Conservation (phyloP, 768 basidiomycete genomes). For the Suillus cothurnatus region DNA sequence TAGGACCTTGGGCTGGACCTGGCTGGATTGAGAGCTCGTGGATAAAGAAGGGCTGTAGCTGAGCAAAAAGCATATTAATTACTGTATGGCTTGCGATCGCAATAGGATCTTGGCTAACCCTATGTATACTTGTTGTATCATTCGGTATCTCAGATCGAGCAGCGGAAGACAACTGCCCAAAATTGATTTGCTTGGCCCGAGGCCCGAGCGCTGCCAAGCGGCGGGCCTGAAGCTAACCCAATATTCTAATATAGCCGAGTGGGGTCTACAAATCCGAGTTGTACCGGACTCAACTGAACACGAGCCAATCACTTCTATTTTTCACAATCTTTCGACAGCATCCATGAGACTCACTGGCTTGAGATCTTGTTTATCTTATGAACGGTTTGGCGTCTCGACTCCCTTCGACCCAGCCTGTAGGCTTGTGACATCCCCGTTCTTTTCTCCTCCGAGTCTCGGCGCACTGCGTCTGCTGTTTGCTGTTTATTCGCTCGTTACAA, state of each 20-base stretch:
- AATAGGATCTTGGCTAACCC: not conserved
- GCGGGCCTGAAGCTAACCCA: not conserved
- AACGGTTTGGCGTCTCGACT: constrained; percentile 35
- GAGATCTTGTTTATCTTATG: constrained; percentile 16
- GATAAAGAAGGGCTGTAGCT: not conserved
- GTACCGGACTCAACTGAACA: not conserved
- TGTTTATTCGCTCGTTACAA: constrained; percentile 46
- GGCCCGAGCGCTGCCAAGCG: not conserved
- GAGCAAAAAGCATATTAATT: not conserved
- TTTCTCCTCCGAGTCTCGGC: constrained; percentile 48
- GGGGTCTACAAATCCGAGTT: not conserved
- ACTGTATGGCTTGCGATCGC: not conserved
- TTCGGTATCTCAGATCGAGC: not conserved
- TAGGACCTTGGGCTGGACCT: constrained; percentile 27
- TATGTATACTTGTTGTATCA: not conserved
- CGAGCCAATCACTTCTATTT: constrained; percentile 1
- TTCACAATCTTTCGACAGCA: not conserved
- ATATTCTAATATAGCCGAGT: not conserved
- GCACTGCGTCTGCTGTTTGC: constrained; percentile 49
- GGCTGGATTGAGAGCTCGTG: not conserved
- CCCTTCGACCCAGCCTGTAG: constrained; percentile 43
- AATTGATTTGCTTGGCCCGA: not conserved
- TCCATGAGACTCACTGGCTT: constrained; percentile 13
- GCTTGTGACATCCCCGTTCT: constrained; percentile 42
- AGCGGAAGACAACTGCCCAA: not conserved